Base-by-base conservation (phyloP, 805 yeast species). In the Yarrowia sp. region DNA sequence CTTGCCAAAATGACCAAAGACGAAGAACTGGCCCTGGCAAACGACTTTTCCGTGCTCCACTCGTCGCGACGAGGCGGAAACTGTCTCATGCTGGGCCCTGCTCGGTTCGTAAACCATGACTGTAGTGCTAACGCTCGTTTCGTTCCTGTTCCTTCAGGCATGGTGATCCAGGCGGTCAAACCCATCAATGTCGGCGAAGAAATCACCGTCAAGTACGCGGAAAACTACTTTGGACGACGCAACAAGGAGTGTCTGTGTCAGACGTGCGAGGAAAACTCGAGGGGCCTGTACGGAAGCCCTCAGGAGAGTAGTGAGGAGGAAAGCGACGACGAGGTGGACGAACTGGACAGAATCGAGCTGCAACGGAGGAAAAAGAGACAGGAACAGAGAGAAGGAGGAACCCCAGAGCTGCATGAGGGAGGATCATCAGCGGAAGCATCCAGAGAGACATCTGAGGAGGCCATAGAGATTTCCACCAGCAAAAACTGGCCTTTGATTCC, bases 21-120 rank as follows among this genome's bases (percentile, higher is more conserved):
- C 5, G 85, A 78, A 38, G 79, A 79, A 42, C 73, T 72, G 10
- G 73, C 72, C 12, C 67, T 71, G 12, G 68, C 76, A n/a, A 71
- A 73, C 42, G 85, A 82, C 71, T 82, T 83, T 70, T 81, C 84
- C 58, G 78, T 83, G 36, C 78, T 83, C 49, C 76, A 80, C 65
- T 76, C 82, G 5, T 74, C 78, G 22, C 73, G 83, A 10, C 35
- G 73, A 38, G 75, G 75, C 11, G 73, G 71, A 3, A 74, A 79
- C 22, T 79, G 82, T 65, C 73, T 83, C 36, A 80, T 83, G 84
- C 75, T 83, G 48, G 86, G 86, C 0, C 86, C 85, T 0, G 78
- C 82, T 14, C 74, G 86, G 46, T 83, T 83, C 71, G 80, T 83
- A 9, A 83, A 83, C 71, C 86, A 83, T 71, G 82, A 82, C 71